Evolutionary conservation across 2,329 filamentous ascomycete species (phyloP).

Genomic region (Cyphellophora europaea): DNA sequence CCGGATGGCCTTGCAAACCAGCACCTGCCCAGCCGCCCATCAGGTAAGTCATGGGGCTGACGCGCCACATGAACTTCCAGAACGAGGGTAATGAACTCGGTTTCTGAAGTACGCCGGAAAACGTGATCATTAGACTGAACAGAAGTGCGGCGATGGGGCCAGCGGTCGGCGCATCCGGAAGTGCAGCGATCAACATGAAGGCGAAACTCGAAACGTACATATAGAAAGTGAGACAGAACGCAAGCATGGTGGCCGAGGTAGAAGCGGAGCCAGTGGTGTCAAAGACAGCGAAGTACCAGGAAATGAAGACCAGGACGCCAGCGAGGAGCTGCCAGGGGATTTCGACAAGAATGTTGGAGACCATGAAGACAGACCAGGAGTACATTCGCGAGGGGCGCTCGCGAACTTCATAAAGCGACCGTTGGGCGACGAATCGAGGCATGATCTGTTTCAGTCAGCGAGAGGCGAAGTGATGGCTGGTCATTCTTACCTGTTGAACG

Average conservation of each 20-base stretch:
- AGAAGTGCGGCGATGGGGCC: constrained; percentile 67
- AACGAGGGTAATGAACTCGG: constrained; percentile 53
- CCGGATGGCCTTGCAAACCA: constrained; percentile 56
- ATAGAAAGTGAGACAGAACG: constrained; percentile 64
- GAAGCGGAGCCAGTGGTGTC: constrained; percentile 46
- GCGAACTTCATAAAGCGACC: constrained; percentile 56
- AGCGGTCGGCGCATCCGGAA: constrained; percentile 56
- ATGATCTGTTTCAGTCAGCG: constrained; percentile 44
- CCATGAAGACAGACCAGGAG: constrained; percentile 63
- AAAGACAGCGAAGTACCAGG: constrained; percentile 67
- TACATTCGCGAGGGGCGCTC: constrained; percentile 66
- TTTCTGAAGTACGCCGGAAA: constrained; percentile 61
- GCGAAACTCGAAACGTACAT: constrained; percentile 65
- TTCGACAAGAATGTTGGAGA: constrained; percentile 59
- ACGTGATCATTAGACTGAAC: constrained; percentile 65
- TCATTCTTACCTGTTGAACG: constrained; percentile 34
- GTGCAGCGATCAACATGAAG: constrained; percentile 70
- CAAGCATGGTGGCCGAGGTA: constrained; percentile 29
- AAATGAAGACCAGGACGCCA: constrained; percentile 55
- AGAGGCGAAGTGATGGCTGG: constrained; percentile 51
- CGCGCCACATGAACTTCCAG: constrained; percentile 73
- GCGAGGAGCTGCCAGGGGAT: constrained; percentile 57
- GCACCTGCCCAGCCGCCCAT: constrained; percentile 61
- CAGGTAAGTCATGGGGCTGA: constrained; percentile 75
- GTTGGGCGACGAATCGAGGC: constrained; percentile 59